Percentiles rank a stretch among this genome's conserved stretches.
Evolutionary conservation across 140 eudicot species (phyloP).

Genomic region (Bidens hawaiensis): DNA sequence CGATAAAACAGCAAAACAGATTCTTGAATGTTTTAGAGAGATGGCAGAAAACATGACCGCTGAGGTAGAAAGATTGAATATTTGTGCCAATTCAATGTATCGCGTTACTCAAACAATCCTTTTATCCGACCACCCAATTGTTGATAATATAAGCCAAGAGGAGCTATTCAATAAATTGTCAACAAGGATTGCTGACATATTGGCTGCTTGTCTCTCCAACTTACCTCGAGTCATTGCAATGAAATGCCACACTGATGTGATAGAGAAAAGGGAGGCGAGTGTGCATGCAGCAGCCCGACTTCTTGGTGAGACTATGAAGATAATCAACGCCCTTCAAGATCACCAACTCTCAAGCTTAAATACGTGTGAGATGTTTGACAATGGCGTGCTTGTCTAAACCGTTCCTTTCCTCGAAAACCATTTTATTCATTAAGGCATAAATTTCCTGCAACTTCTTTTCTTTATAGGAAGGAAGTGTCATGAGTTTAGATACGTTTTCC

Average conservation of each 20-base stretch:
- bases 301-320: constrained; percentile 11
- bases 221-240: not conserved
- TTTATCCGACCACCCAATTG: not conserved
- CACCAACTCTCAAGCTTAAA: constrained; percentile 6
- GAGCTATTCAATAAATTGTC: constrained; percentile 16
- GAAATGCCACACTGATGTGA: not conserved
- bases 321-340: constrained; percentile 20
- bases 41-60: constrained; percentile 2
- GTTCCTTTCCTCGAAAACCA: not conserved
- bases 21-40: constrained; percentile 7
- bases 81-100: constrained; percentile 34
- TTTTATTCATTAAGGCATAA: too few species aligned
- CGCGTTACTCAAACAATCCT: constrained; percentile 15
- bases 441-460: too few species aligned
- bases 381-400: not conserved
- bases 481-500: too few species aligned
- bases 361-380: constrained; percentile 11
- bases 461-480: too few species aligned
- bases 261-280: constrained; percentile 2
- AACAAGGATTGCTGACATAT: constrained; percentile 23
- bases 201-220: constrained; percentile 10
- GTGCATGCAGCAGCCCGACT: not conserved
- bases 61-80: not conserved
- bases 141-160: not conserved
- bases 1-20: not conserved